phyloP scores from a whole-genome alignment of 164 flowering plant genomes.

The Annona cherimola region DNA sequence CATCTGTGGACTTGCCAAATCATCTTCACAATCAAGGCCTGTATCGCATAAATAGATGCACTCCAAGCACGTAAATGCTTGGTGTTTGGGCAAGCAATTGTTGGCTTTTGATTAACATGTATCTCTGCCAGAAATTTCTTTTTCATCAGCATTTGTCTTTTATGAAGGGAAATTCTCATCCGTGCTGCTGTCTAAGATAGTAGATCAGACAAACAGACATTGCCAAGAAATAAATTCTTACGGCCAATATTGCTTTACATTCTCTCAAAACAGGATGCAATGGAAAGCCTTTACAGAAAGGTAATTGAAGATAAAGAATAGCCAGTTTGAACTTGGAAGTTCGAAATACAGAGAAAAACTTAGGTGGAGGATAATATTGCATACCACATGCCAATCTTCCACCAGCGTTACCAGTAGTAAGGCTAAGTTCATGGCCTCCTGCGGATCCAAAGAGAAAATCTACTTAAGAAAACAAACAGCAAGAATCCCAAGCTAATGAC shows the following conservation, averaged over 20 bases:
- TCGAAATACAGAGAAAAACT: neutral
- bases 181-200: neutral
- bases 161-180: too few species aligned
- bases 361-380: constrained; percentile 16
- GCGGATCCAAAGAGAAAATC: constrained; percentile 15
- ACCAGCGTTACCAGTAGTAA: constrained; percentile 90
- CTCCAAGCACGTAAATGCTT: neutral
- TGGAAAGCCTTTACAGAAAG: neutral
- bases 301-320: neutral
- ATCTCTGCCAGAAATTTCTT: neutral
- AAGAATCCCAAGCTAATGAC: neutral
- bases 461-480: neutral
- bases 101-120: neutral
- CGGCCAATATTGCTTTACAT: neutral
- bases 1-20: neutral
- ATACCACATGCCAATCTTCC: constrained; percentile 98
- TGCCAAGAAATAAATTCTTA: neutral
- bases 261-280: neutral
- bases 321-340: neutral
- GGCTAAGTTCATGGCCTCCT: constrained; percentile 97
- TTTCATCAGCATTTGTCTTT: neutral
- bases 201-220: neutral
- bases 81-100: neutral
- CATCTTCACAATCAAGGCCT: neutral
- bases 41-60: neutral